Evolutionary conservation across 768 basidiomycete species (phyloP).

Genomic region (Tricholoma matsutake): DNA sequence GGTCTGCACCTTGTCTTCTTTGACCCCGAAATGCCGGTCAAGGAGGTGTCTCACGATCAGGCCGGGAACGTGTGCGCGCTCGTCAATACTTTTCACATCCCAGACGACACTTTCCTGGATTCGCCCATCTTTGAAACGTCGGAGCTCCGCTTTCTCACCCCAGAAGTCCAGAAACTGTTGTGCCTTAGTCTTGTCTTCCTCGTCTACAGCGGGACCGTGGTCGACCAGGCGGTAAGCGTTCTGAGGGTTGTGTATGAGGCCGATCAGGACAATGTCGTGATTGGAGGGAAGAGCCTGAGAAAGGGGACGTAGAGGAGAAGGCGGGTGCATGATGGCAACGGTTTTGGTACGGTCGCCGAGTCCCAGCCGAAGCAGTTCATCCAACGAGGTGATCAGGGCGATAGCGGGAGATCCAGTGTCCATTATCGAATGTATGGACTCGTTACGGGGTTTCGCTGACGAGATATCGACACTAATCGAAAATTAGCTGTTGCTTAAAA

Average conservation of each 20-base stretch:
- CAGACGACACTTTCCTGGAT: conserved; percentile 96
- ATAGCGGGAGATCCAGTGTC: conserved; percentile 62
- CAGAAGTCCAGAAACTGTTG: conserved; percentile 79
- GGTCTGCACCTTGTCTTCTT: conserved; percentile 44
- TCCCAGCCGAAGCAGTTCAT: conserved; percentile 53
- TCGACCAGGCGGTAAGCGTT: conserved; percentile 86
- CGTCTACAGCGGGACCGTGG: conserved; percentile 80
- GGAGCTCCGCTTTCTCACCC: conserved; percentile 89
- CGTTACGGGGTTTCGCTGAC: conserved; percentile 39
- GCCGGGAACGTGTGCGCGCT: conserved; percentile 73
- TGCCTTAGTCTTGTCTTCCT: conserved; percentile 46
- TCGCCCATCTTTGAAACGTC: conserved; percentile 94
- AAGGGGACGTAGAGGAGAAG: conserved; percentile 41
- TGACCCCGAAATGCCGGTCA: conserved; percentile 69
- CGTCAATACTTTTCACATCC: conserved; percentile 81
- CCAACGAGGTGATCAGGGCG: conserved; percentile 53
- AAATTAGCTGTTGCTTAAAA: conserved; percentile 1
- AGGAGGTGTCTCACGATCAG: conserved; percentile 77
- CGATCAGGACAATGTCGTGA: conserved; percentile 57
- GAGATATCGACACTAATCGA: conserved; percentile 56
- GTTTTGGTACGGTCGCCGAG: conserved; percentile 72
- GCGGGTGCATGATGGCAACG: conserved; percentile 55
- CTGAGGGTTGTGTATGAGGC: conserved; percentile 68
- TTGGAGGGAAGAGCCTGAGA: conserved; percentile 55
- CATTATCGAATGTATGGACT: conserved; percentile 42